phyloP scores from a whole-genome alignment of 768 basidiomycete species.

The Fomitopsis serialis region DNA sequence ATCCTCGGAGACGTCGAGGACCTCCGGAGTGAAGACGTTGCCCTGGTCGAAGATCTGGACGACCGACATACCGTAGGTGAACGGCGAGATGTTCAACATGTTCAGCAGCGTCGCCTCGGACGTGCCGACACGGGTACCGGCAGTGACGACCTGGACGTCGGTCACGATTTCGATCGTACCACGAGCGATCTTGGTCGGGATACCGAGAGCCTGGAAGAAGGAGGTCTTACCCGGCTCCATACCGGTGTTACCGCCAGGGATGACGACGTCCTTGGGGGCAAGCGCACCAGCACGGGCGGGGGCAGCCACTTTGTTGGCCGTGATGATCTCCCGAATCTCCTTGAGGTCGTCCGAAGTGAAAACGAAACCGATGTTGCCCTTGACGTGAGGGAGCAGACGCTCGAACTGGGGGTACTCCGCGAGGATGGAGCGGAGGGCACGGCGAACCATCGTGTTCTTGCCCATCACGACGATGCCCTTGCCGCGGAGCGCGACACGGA shows the following conservation, averaged over 20 bases:
- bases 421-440: slow-evolving; percentile 90
- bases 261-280: slow-evolving; percentile 86
- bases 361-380: slow-evolving; percentile 98
- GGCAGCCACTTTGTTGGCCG: slow-evolving; percentile 96
- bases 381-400: slow-evolving; percentile 91
- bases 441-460: slow-evolving; percentile 99
- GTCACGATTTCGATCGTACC: slow-evolving; percentile 99
- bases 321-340: slow-evolving; percentile 88
- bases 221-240: slow-evolving; percentile 99
- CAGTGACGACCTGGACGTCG: slow-evolving; percentile 92
- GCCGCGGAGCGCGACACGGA: slow-evolving; percentile 91
- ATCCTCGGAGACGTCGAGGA: slow-evolving; percentile 90
- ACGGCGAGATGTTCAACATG: slow-evolving; percentile 99
- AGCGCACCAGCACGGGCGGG: slow-evolving; percentile 98
- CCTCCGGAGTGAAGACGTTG: slow-evolving; percentile 82
- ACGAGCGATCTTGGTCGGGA: slow-evolving; percentile 99
- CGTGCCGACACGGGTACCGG: slow-evolving; percentile 88
- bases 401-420: slow-evolving; percentile 91
- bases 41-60: slow-evolving; percentile 95
- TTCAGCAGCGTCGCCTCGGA: slow-evolving; percentile 98
- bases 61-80: slow-evolving; percentile 99
- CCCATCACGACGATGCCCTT: slow-evolving; percentile 98
- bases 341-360: slow-evolving; percentile 92
- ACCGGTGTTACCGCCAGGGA: slow-evolving; percentile 96
- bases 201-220: slow-evolving; percentile 99